phyloP scores from a whole-genome alignment of 2,329 filamentous ascomycete species.

The Fusarium sororula region DNA sequence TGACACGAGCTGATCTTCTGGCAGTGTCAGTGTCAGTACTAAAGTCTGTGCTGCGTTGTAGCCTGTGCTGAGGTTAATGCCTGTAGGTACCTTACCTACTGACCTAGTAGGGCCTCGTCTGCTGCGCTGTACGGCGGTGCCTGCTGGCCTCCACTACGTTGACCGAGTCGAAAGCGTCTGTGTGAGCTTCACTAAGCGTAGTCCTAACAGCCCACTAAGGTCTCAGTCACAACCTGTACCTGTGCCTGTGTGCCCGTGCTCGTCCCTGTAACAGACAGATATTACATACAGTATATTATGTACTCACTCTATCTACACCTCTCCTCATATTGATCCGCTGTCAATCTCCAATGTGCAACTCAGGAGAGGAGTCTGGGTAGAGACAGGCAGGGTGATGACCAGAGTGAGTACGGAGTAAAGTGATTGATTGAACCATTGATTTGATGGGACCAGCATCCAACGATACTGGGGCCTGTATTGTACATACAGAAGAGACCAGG shows the following conservation, averaged over 20 bases:
- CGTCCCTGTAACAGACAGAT: slow-evolving; percentile 30
- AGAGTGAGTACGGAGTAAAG: slow-evolving; percentile 11
- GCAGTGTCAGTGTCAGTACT: slow-evolving; percentile 6
- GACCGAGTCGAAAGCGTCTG: slow-evolving; percentile 21
- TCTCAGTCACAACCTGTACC: slow-evolving; percentile 20
- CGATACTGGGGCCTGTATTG: slow-evolving; percentile 13
- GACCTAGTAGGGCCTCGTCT: background rate
- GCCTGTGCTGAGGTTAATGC: background rate
- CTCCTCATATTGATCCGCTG: slow-evolving; percentile 16
- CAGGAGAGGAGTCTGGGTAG: slow-evolving; percentile 33
- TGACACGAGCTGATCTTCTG: slow-evolving; percentile 31
- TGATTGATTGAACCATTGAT: slow-evolving; percentile 23
- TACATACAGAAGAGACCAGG: slow-evolving; percentile 2
- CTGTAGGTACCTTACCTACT: background rate
- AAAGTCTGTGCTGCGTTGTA: slow-evolving; percentile 1
- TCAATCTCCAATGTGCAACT: slow-evolving; percentile 32
- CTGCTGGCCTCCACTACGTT: background rate
- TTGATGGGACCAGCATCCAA: slow-evolving; percentile 31
- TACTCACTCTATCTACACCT: slow-evolving; percentile 20
- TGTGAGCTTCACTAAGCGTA: slow-evolving; percentile 29
- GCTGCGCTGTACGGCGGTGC: background rate
- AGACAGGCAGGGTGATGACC: slow-evolving; percentile 19
- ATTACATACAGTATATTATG: background rate
- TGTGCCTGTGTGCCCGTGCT: slow-evolving; percentile 22
- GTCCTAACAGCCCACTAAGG: slow-evolving; percentile 19